phyloP scores from a whole-genome alignment of 2,329 filamentous ascomycete genomes.

The Lasiodiplodia gonubiensis region DNA sequence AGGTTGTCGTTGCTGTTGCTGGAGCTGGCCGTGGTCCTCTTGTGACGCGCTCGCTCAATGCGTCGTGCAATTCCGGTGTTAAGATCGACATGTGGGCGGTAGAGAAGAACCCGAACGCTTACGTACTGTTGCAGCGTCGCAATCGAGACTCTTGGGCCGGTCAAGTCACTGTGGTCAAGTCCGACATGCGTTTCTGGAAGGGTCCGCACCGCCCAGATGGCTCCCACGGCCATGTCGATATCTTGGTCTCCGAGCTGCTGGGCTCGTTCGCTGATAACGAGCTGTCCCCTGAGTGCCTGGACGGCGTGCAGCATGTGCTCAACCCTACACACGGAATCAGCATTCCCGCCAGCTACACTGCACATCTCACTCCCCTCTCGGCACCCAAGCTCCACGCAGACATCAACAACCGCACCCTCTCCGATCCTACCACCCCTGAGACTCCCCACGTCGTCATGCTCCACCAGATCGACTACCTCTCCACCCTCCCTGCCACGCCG shows the following conservation, averaged over 20 bases:
- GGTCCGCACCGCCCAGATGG: constrained; percentile 68
- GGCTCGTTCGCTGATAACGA: constrained; percentile 98
- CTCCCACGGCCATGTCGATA: constrained; percentile 76
- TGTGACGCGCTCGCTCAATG: constrained; percentile 83
- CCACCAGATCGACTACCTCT: constrained; percentile 85
- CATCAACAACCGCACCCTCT: constrained; percentile 65
- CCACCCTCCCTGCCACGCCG: constrained; percentile 50
- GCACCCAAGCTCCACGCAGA: constrained; percentile 86
- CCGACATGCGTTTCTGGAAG: constrained; percentile 96
- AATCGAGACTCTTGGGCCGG: constrained; percentile 80
- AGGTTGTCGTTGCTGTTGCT: constrained; percentile 86
- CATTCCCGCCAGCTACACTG: constrained; percentile 91
- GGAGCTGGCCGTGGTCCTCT: constrained; percentile 92
- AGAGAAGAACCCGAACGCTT: constrained; percentile 98
- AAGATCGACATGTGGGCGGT: constrained; percentile 87
- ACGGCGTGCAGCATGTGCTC: constrained; percentile 93
- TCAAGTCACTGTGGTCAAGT: constrained; percentile 86
- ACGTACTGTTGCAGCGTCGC: constrained; percentile 86
- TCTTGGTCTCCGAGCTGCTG: constrained; percentile 90
- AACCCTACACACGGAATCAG: constrained; percentile 82
- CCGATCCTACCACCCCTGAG: constrained; percentile 76
- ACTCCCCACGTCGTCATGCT: constrained; percentile 95
- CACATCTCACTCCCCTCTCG: constrained; percentile 89
- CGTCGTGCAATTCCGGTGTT: constrained; percentile 76
- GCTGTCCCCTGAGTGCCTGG: constrained; percentile 92